Percentiles rank a stretch among this genome's conserved stretches.
These are phyloP conservation scores for Solanum piurae DNA, from an alignment of 257 asterid genomes.

Conservation along the genomic window DNA sequence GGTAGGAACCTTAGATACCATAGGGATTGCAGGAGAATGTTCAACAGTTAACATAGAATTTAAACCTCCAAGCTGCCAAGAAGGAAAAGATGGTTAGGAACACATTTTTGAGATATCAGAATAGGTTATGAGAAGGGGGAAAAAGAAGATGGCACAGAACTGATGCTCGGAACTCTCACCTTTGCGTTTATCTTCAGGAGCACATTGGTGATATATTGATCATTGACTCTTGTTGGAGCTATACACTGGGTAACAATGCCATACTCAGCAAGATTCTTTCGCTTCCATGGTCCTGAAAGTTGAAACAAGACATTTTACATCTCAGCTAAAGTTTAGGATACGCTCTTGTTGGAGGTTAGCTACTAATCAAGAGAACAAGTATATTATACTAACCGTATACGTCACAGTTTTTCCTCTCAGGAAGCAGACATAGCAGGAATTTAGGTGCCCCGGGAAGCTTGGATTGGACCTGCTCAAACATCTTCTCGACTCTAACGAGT, in stretches of 20 bases:
- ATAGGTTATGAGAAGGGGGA: no score
- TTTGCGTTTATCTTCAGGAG: slow-evolving; percentile 78
- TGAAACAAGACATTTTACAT: neutral
- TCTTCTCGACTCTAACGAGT: slow-evolving; percentile 64
- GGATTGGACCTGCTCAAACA: slow-evolving; percentile 55
- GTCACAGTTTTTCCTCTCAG: slow-evolving; percentile 74
- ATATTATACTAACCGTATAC: slow-evolving; percentile 49
- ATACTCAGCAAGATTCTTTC: slow-evolving; percentile 57
- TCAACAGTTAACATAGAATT: slow-evolving; percentile 66
- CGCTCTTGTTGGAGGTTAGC: neutral
- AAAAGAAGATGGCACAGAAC: neutral
- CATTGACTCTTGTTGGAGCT: slow-evolving; percentile 59
- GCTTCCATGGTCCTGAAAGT: slow-evolving; percentile 75
- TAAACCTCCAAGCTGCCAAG: slow-evolving; percentile 73
- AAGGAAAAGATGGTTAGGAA: neutral
- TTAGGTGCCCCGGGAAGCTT: slow-evolving; percentile 68
- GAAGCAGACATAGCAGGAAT: slow-evolving; percentile 72
- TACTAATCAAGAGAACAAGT: neutral
- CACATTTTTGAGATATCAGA: neutral
- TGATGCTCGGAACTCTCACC: slow-evolving; percentile 23
- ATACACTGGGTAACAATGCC: slow-evolving; percentile 89
- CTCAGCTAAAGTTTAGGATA: neutral
- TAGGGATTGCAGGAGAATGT: slow-evolving; percentile 46
- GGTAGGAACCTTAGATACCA: slow-evolving; percentile 71
- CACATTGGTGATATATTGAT: slow-evolving; percentile 72